phyloP scores from a whole-genome alignment of 768 basidiomycete genomes.

The Imleria badia region DNA sequence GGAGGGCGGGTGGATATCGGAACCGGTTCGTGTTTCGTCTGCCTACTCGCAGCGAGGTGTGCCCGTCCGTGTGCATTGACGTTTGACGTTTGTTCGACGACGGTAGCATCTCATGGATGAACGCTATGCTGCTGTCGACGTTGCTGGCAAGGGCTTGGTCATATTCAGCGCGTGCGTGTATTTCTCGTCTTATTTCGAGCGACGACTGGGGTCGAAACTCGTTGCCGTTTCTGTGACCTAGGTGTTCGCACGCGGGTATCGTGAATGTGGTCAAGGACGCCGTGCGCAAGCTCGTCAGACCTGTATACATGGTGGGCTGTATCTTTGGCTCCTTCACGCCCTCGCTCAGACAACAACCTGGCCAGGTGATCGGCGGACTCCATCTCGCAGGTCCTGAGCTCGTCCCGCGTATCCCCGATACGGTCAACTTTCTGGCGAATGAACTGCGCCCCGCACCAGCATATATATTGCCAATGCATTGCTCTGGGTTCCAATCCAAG shows the following conservation, averaged over 20 bases:
- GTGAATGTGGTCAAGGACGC: conserved; percentile 81
- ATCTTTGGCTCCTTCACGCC: not conserved
- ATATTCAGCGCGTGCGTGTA: conserved; percentile 77
- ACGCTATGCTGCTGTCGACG: conserved; percentile 73
- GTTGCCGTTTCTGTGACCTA: conserved; percentile 17
- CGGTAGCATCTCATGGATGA: conserved; percentile 78
- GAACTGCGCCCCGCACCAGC: conserved; percentile 58
- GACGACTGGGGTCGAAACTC: not conserved
- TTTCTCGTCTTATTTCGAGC: not conserved
- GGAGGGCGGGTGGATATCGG: conserved; percentile 46
- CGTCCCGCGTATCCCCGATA: conserved; percentile 59
- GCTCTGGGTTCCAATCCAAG: conserved; percentile 77
- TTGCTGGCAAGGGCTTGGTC: conserved; percentile 77
- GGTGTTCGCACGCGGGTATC: conserved; percentile 80
- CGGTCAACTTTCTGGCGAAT: conserved; percentile 68
- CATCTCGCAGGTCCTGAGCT: conserved; percentile 79
- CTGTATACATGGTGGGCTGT: conserved; percentile 67
- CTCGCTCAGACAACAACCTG: not conserved
- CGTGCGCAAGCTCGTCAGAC: conserved; percentile 56
- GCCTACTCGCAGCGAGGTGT: not conserved
- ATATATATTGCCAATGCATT: conserved; percentile 83
- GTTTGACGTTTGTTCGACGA: not conserved
- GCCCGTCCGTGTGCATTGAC: not conserved
- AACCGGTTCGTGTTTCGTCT: conserved; percentile 43
- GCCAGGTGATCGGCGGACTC: conserved; percentile 76